These are phyloP conservation scores for Penicillium sp. DNA, from an alignment of 2,329 filamentous ascomycete species.

Conservation along the genomic window DNA sequence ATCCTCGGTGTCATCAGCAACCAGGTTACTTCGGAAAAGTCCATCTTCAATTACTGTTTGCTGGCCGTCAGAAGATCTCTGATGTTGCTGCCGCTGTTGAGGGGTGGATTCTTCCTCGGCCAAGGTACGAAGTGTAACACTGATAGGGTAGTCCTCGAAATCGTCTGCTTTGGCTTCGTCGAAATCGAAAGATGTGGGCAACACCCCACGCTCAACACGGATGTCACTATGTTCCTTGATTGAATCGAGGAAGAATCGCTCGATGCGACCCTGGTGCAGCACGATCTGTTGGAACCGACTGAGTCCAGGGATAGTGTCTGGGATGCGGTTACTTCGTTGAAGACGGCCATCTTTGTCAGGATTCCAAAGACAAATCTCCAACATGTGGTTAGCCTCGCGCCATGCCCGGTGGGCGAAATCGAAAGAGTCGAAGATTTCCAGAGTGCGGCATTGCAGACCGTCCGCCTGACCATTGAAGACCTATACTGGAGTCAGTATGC, in stretches of 20 bases:
- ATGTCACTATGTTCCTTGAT: conserved; percentile 49
- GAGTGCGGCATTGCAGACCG: conserved; percentile 55
- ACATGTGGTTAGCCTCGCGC: conserved; percentile 27
- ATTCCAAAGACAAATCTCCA: conserved; percentile 30
- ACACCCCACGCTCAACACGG: conserved; percentile 50
- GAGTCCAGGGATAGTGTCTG: conserved; percentile 55
- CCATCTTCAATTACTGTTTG: conserved; percentile 40
- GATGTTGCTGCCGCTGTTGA: conserved; percentile 8
- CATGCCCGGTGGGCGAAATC: conserved; percentile 56
- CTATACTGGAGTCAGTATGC: neutral
- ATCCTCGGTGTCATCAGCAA: conserved; percentile 50
- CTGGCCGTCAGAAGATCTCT: conserved; percentile 29
- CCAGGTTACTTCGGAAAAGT: conserved; percentile 53
- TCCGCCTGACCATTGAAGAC: conserved; percentile 40
- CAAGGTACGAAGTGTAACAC: conserved; percentile 50
- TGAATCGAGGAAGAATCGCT: conserved; percentile 57
- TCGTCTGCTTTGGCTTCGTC: conserved; percentile 45
- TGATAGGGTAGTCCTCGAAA: conserved; percentile 51
- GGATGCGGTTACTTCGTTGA: conserved; percentile 51
- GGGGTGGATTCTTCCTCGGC: conserved; percentile 47
- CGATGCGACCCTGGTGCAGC: conserved; percentile 62
- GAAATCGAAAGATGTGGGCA: conserved; percentile 49
- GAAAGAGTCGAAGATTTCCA: conserved; percentile 67
- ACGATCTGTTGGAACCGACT: conserved; percentile 57
- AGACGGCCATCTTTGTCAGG: conserved; percentile 48